Evolutionary conservation across 75 land plant species (phyloP).

Genomic region (Selaginella tamariscina): DNA sequence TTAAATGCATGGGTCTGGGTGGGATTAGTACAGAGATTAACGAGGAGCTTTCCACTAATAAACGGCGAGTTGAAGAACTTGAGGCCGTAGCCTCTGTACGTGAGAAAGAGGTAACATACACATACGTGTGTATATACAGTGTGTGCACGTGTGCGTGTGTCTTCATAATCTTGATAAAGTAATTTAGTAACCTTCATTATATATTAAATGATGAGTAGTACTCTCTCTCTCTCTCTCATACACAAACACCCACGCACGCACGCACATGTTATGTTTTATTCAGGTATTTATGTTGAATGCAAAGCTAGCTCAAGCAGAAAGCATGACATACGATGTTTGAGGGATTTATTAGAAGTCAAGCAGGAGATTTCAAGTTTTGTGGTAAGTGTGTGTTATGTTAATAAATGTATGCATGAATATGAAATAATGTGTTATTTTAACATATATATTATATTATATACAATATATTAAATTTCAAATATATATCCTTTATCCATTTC

Average conservation of each 20-base stretch:
- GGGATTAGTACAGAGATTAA: conserved; percentile 64
- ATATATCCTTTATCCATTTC: background rate
- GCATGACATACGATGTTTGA: conserved; percentile 99
- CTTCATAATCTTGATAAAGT: background rate
- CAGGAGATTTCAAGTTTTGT: conserved; percentile 64
- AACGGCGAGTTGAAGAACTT: conserved; percentile 67
- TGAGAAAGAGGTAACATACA: conserved; percentile 89
- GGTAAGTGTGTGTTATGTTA: conserved; percentile 30
- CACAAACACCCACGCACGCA: too few relatives aligned
- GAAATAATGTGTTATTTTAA: background rate
- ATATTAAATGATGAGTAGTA: too few relatives aligned
- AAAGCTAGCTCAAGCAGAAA: conserved; percentile 82
- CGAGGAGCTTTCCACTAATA: conserved; percentile 49
- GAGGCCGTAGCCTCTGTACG: conserved; percentile 56
- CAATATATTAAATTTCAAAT: background rate
- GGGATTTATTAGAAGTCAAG: conserved; percentile 88
- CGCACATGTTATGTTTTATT: conserved; percentile 9
- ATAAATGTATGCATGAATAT: background rate
- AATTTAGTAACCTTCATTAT: background rate
- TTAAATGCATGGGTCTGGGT: conserved; percentile 78
- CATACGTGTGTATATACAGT: too few relatives aligned
- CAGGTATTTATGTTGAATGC: conserved; percentile 84
- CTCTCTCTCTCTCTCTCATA: too few relatives aligned
- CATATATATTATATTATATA: background rate
- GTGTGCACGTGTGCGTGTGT: too few relatives aligned